phyloP scores from a whole-genome alignment of 2,329 filamentous ascomycete genomes.

The Bipolaris victoriae region DNA sequence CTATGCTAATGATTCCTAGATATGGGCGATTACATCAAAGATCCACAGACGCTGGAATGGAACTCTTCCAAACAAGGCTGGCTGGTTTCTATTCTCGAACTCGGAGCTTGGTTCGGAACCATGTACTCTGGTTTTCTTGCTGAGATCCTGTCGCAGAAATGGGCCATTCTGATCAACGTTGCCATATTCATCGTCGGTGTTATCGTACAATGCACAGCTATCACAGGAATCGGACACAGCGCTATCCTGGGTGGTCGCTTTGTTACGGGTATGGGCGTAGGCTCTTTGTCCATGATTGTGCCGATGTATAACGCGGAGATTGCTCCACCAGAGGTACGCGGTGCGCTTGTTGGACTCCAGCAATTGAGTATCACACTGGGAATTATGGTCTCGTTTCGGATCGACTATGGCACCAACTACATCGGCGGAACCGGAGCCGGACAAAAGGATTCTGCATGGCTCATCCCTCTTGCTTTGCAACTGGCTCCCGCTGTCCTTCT shows the following conservation, averaged over 20 bases:
- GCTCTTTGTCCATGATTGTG: slow-evolving; percentile 70
- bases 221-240: slow-evolving; percentile 58
- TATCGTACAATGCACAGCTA: slow-evolving; percentile 68
- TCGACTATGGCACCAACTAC: slow-evolving; percentile 49
- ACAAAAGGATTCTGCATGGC: slow-evolving; percentile 74
- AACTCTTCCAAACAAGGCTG: slow-evolving; percentile 53
- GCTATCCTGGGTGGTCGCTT: slow-evolving; percentile 75
- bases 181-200: slow-evolving; percentile 73
- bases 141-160: slow-evolving; percentile 71
- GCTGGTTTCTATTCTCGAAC: slow-evolving; percentile 69
- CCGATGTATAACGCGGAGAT: slow-evolving; percentile 56
- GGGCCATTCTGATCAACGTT: slow-evolving; percentile 69
- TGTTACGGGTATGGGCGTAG: slow-evolving; percentile 72
- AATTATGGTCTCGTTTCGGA: slow-evolving; percentile 65
- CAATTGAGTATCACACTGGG: slow-evolving; percentile 66
- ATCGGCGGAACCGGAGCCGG: slow-evolving; percentile 61
- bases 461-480: slow-evolving; percentile 73
- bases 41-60: slow-evolving; percentile 36
- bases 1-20: slow-evolving; percentile 31
- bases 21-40: slow-evolving; percentile 49
- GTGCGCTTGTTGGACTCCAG: slow-evolving; percentile 68
- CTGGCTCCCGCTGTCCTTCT: slow-evolving; percentile 70
- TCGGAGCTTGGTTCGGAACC: slow-evolving; percentile 76
- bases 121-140: slow-evolving; percentile 72
- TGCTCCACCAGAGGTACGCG: slow-evolving; percentile 66